Conservation (phyloP, 352 stramenopile genomes). For the Phytophthora aleatoria region DNA sequence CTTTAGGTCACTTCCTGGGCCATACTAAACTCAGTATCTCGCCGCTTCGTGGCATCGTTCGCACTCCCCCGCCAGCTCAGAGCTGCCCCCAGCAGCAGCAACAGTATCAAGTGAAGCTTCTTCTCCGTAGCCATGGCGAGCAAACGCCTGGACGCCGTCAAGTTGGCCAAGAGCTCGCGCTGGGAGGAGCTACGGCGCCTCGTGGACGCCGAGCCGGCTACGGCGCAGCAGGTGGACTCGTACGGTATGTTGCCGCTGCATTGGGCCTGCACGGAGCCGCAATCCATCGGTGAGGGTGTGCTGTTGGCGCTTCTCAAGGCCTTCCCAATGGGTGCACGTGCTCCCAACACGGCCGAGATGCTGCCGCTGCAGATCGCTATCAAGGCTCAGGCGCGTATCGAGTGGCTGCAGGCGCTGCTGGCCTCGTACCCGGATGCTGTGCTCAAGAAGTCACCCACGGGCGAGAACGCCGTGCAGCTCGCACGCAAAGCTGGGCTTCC, state of each 20-base stretch:
- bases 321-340: constrained; percentile 65
- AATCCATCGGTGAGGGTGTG: constrained; percentile 73
- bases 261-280: constrained; percentile 86
- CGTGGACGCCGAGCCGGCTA: constrained; percentile 69
- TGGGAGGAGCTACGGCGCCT: constrained; percentile 81
- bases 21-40: constrained; percentile 21
- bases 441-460: constrained; percentile 70
- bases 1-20: constrained; percentile 5
- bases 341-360: constrained; percentile 84
- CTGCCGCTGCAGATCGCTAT: constrained; percentile 88
- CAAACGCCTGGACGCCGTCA: constrained; percentile 83
- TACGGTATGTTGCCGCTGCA: constrained; percentile 90
- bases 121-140: constrained; percentile 32
- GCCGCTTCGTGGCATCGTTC: constrained; percentile 21
- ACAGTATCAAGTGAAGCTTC: constrained; percentile 13
- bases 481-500: constrained; percentile 64
- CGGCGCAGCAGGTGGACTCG: constrained; percentile 79
- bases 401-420: constrained; percentile 86
- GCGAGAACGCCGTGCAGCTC: constrained; percentile 80
- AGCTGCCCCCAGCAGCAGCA: neutral
- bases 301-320: constrained; percentile 83
- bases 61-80: constrained; percentile 10
- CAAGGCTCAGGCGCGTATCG: constrained; percentile 85
- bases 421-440: constrained; percentile 84
- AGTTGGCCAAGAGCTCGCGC: constrained; percentile 79